A percentile compares a stretch with the other conserved stretches of the same genome.
Evolutionary conservation across 164 flowering plant genomes (phyloP).

Genomic region (Santalum album): DNA sequence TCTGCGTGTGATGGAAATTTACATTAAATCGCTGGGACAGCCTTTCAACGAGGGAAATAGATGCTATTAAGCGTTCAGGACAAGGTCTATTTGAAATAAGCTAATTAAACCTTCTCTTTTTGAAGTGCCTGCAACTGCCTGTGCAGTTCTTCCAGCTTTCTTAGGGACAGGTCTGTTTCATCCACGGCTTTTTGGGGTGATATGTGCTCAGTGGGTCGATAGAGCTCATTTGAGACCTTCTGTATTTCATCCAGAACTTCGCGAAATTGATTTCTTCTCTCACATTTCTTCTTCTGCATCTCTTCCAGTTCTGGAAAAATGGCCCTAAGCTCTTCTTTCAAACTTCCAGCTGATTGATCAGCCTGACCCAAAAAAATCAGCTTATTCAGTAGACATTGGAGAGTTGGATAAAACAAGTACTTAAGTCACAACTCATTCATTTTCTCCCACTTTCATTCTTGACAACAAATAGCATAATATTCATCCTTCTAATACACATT

Average conservation of each 20-base stretch:
- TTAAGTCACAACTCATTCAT: too few species aligned
- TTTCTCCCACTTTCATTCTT: too few species aligned
- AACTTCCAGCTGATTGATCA: constrained; percentile 54
- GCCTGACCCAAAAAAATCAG: constrained; percentile 54
- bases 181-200: constrained; percentile 32
- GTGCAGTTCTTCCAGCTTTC: constrained; percentile 79
- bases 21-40: too few species aligned
- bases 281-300: constrained; percentile 70
- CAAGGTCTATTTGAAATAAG: too few species aligned
- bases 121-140: constrained; percentile 62
- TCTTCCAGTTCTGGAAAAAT: constrained; percentile 73
- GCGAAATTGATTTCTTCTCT: constrained; percentile 62
- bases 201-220: constrained; percentile 16
- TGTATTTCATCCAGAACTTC: constrained; percentile 58
- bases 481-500: too few species aligned
- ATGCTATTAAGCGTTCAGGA: too few species aligned
- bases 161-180: constrained; percentile 73
- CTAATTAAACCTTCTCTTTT: constrained; percentile 64
- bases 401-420: too few species aligned
- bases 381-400: too few species aligned
- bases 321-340: constrained; percentile 68
- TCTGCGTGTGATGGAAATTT: too few species aligned
- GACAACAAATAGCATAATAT: too few species aligned
- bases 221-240: constrained; percentile 46
- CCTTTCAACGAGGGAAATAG: too few species aligned